Evolutionary conservation across 164 flowering plant genomes (phyloP), one percentile per base, ranked within the genome.

Genomic region (Macadamia tetraphylla): DNA sequence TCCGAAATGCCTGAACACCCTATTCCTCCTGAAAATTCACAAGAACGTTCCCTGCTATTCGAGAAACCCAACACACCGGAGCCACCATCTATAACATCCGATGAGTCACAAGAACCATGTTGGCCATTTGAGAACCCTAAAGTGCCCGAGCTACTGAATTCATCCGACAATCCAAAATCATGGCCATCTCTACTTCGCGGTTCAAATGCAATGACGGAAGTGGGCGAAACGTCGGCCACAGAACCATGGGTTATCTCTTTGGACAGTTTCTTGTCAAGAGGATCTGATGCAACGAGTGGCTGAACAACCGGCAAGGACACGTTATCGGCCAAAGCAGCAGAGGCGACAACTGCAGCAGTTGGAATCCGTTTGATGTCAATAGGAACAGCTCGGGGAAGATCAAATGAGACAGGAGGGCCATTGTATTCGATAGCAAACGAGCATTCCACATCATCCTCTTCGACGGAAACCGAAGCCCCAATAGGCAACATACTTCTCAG

Each of bases 341-440:
- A 63, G 10, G 79, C 53, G 59, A 84, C 82, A 7, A 77, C 63
- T 1, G 83, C 62, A 23, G 98, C 97, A 1, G 76, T 79, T 6
- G 96, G 94, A 57, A 89, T 83, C 42, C 70, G 62, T 6, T 78
- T 77, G 49, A 88, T 74, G 51, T 88, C 85, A 12, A 94, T 77
- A 0, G 97, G 98, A 58, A 78, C 66, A 4, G 78, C 89, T 30
- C 71, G 75, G 1, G 94, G 97, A 15, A 94, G 65, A 40, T 79
- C 84, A 46, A 77, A 78, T 46, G 69, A 40, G 1, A 94, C 75
- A 6, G 87, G 90, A 46, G 96, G 94, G 6, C 96, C 98, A 13
- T 70, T 42, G 64, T 94, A 91, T 82, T 85, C 94, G 31, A 78
- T 12, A 1, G 98, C 98, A 74, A 91, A 80, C 1, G 97, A 87